Conservation (phyloP, 2,329 filamentous ascomycete species). For the Lachnum nothofagi region DNA sequence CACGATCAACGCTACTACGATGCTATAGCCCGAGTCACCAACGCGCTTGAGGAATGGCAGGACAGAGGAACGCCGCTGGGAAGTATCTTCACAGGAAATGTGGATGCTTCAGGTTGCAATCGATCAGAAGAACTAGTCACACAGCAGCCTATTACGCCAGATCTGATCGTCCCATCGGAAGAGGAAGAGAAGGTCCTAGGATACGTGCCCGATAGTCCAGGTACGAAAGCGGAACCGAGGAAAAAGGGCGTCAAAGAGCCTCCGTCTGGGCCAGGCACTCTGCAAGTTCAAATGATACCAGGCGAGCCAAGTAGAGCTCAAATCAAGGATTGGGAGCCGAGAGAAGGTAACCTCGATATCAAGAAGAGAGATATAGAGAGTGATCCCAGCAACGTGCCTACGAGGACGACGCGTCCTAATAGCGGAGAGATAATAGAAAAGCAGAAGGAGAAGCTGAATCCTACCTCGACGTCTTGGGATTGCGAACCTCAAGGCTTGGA, state of each 20-base stretch:
- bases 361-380: slow-evolving; percentile 19
- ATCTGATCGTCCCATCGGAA: slow-evolving; percentile 2
- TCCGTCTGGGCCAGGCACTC: slow-evolving; percentile 7
- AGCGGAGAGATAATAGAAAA: slow-evolving; percentile 17
- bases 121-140: slow-evolving; percentile 14
- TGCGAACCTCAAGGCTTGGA: slow-evolving; percentile 59
- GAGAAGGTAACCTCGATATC: neutral
- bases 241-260: slow-evolving; percentile 14
- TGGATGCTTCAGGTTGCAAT: slow-evolving; percentile 79
- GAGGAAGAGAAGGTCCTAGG: slow-evolving; percentile 26
- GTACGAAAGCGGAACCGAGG: slow-evolving; percentile 19
- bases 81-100: slow-evolving; percentile 71
- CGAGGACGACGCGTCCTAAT: slow-evolving; percentile 4
- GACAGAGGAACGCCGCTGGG: slow-evolving; percentile 61
- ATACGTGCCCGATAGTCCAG: slow-evolving; percentile 25
- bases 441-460: slow-evolving; percentile 12
- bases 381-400: neutral
- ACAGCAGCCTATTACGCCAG: slow-evolving; percentile 7
- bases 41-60: slow-evolving; percentile 73
- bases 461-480: slow-evolving; percentile 31
- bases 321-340: slow-evolving; percentile 24
- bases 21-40: slow-evolving; percentile 77
- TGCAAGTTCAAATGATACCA: slow-evolving; percentile 29
- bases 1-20: slow-evolving; percentile 81
- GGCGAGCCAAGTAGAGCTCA: slow-evolving; percentile 25